Conservation (phyloP, 306 rosid species). For the Corylus avellana region DNA sequence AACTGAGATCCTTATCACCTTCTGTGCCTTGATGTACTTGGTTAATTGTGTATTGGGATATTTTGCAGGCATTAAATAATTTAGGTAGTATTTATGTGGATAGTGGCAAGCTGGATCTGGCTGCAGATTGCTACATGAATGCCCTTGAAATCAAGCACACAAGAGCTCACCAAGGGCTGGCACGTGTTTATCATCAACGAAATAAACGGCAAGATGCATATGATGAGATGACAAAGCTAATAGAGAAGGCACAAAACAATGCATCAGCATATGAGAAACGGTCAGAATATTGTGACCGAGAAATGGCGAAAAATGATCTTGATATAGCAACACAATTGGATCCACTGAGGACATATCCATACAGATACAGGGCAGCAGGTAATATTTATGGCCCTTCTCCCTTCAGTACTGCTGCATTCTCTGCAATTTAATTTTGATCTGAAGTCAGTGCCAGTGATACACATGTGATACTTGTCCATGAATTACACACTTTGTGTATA, state of each 20-base stretch:
- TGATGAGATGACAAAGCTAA: slow-evolving; percentile 84
- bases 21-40: slow-evolving; percentile 9
- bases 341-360: slow-evolving; percentile 81
- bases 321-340: slow-evolving; percentile 63
- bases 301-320: slow-evolving; percentile 70
- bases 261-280: slow-evolving; percentile 89
- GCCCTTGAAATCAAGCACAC: slow-evolving; percentile 88
- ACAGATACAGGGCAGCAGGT: slow-evolving; percentile 95
- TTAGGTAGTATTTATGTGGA: slow-evolving; percentile 79
- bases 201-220: slow-evolving; percentile 66
- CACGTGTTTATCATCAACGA: slow-evolving; percentile 72
- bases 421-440: slow-evolving; percentile 3
- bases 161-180: slow-evolving; percentile 91
- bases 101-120: slow-evolving; percentile 63
- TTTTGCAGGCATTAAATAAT: slow-evolving; percentile 76
- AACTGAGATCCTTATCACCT: not conserved
- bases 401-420: slow-evolving; percentile 5
- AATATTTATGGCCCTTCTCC: slow-evolving; percentile 2
- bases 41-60: slow-evolving; percentile 30
- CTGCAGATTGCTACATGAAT: slow-evolving; percentile 65
- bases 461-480: not conserved
- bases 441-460: not conserved
- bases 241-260: slow-evolving; percentile 64
- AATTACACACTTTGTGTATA: not conserved
- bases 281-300: slow-evolving; percentile 81